Base-by-base conservation (phyloP, 805 yeast species). In the Scheffersomyces lignosus region DNA sequence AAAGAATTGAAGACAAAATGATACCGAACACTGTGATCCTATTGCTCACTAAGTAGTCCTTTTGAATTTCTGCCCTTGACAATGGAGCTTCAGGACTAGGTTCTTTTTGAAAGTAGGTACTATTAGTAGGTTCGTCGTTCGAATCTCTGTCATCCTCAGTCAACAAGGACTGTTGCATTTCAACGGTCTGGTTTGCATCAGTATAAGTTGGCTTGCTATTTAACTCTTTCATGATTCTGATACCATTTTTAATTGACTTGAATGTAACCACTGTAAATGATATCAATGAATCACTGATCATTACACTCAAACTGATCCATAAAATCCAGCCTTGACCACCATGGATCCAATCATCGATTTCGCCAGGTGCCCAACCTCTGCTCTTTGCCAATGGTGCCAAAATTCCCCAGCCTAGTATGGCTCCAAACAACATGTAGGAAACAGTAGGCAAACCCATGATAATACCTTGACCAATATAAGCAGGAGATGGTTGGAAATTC, bases 321-420 rank as follows among this genome's bases (percentile, higher is more conserved):
- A 91, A 70, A 37, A 93, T 87, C 99, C 99, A 91, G 5, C 98
- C 99, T 55, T 91, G 96, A 1, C 90, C 86, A 3, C 98, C 98
- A 17, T 77, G 73, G 50, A 86, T 82, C 97, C 97, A 93, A 62
- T 89, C 96, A 54, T 85, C 93, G 2, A 87, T 78, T 3, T 81
- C 82, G 0, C 96, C 96, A 0, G 89, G 81, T 0, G 96, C 95
- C 97, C 98, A 93, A 3, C 81, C 84, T 42, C 65, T 58, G 36
- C 66, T 45, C 40, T 82, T 73, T 1, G 95, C 80, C 40, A 87
- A 40, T 3, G 97, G 97, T 0, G 93, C 91, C n/a, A 91, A 64
- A 1, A 91, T 62, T 0, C 78, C 96, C 99, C 99, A 91, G 0
- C 99, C 99, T 4, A 90, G 53, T 1, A 91, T 44, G 15, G 95